Conservation (phyloP, 2,329 filamentous ascomycete genomes). For the Calonectria hawksworthii region DNA sequence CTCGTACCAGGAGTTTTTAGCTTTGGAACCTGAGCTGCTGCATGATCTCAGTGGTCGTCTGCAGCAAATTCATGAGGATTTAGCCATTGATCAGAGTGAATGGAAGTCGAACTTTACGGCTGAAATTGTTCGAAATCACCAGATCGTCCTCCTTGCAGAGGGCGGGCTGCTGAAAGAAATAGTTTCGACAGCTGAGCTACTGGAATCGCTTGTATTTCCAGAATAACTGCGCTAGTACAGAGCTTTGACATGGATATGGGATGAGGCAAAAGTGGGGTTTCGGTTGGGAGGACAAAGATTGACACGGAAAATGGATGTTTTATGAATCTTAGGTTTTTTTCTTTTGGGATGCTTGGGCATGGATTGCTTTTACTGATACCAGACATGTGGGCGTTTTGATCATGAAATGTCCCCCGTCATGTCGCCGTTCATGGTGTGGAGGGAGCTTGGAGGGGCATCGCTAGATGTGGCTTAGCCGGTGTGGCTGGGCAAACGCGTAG, state of each 20-base stretch:
- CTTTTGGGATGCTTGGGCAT: neutral
- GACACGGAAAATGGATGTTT: neutral
- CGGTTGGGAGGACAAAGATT: neutral
- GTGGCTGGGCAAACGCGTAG: conserved; percentile 19
- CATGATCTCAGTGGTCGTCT: conserved; percentile 31
- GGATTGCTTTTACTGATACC: conserved; percentile 7
- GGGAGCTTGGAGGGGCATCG: neutral
- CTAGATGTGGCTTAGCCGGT: conserved; percentile 23
- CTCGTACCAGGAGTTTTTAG: conserved; percentile 34
- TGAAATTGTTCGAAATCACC: conserved; percentile 35
- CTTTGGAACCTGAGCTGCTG: conserved; percentile 35
- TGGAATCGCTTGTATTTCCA: conserved; percentile 26
- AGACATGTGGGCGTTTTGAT: neutral
- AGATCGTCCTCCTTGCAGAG: conserved; percentile 26
- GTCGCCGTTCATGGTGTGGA: neutral
- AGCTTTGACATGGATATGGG: neutral
- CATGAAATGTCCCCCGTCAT: neutral
- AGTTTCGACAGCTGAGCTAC: conserved; percentile 24
- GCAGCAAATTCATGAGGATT: conserved; percentile 26
- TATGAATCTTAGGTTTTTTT: neutral
- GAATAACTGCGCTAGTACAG: neutral
- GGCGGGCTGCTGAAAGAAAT: conserved; percentile 31
- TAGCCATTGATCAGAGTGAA: conserved; percentile 19
- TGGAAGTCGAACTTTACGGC: neutral
- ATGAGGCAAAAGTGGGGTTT: neutral